These are phyloP conservation scores for Erucastrum elatum DNA, from an alignment of 345 rosid species.

Conservation along the genomic window DNA sequence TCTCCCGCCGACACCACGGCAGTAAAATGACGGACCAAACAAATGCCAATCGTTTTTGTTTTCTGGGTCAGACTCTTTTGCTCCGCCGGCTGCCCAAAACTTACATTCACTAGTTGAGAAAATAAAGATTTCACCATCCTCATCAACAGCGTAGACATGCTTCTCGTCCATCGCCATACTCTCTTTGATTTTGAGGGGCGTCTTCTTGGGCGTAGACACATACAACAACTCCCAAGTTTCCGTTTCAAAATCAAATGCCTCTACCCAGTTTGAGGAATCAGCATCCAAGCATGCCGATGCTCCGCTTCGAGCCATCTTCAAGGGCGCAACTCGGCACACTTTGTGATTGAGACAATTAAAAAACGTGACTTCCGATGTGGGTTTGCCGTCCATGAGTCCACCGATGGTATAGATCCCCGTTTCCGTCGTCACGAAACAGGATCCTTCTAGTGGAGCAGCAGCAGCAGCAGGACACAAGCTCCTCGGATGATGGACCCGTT, in stretches of 20 bases:
- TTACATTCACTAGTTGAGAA: not conserved
- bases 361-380: not conserved
- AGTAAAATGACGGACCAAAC: not conserved
- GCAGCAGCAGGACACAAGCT: too few species aligned
- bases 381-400: not conserved
- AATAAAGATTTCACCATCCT: not conserved
- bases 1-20: not conserved
- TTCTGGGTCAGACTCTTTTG: not conserved
- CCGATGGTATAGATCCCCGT: not conserved
- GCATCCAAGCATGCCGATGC: not conserved
- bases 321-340: not conserved
- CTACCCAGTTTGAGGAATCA: not conserved
- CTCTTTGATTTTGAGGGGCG: not conserved
- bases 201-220: not conserved
- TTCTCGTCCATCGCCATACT: not conserved
- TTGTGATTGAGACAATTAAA: not conserved
- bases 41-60: not conserved
- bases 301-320: not conserved
- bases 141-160: constrained; percentile 2
- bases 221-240: not conserved
- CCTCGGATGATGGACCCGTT: too few species aligned
- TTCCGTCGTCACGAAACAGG: not conserved
- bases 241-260: not conserved
- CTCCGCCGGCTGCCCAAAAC: not conserved
- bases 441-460: not conserved